A percentile compares a stretch with the other conserved stretches of the same genome.
These are phyloP conservation scores for Agapanthus africanus DNA, from an alignment of 106 monocot genomes.

Conservation along the genomic window DNA sequence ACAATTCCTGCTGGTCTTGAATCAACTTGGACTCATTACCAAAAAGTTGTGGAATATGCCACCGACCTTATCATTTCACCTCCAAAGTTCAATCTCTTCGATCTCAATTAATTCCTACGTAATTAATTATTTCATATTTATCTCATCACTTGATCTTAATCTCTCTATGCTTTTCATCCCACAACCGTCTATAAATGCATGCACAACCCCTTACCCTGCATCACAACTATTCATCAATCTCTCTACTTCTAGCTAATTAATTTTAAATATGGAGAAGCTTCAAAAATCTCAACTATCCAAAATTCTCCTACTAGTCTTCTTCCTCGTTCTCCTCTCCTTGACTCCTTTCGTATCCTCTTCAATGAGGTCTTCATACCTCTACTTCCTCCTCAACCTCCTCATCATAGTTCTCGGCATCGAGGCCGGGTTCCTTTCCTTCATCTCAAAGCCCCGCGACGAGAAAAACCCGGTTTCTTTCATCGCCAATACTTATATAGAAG, in stretches of 20 bases:
- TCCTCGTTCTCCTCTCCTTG: conserved; percentile 33
- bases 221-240: background rate
- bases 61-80: conserved; percentile 9
- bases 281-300: conserved; percentile 39
- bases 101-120: background rate
- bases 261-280: conserved; percentile 19
- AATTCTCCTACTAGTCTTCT: conserved; percentile 31
- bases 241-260: background rate
- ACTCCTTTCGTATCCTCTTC: conserved; percentile 45
- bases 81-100: background rate
- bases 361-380: conserved; percentile 52
- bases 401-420: conserved; percentile 52
- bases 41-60: background rate
- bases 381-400: conserved; percentile 76
- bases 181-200: background rate
- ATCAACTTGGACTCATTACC: conserved; percentile 1
- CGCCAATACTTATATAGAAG: too few species aligned
- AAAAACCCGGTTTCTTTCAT: conserved; percentile 14
- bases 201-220: background rate
- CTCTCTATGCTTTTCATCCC: background rate
- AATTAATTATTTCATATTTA: too few species aligned
- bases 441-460: conserved; percentile 17
- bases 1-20: too few species aligned
- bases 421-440: conserved; percentile 42
- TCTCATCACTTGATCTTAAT: background rate